These are phyloP conservation scores for Xylaria hypoxylon DNA, from an alignment of 2,329 filamentous ascomycete genomes.

Conservation along the genomic window DNA sequence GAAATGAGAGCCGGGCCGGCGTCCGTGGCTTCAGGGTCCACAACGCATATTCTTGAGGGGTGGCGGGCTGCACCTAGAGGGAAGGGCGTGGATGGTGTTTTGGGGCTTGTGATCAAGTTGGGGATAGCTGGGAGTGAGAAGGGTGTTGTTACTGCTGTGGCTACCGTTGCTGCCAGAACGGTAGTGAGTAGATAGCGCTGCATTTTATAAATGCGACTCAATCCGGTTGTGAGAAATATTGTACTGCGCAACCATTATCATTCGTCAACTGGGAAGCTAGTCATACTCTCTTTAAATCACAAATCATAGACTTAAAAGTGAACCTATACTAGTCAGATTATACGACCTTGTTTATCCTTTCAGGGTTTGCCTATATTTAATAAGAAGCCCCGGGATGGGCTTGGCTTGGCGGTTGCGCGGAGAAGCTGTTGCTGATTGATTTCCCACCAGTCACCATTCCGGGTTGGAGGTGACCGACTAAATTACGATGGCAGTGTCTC, in stretches of 20 bases:
- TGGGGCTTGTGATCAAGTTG: slow-evolving; percentile 13
- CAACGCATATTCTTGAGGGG: slow-evolving; percentile 30
- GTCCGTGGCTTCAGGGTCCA: slow-evolving; percentile 26
- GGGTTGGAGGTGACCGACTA: not conserved
- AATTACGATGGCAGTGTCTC: not conserved
- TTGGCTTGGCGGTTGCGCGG: slow-evolving; percentile 31
- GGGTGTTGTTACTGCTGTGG: not conserved
- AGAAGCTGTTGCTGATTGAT: slow-evolving; percentile 27
- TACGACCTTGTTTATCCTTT: not conserved
- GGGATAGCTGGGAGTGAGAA: slow-evolving; percentile 27
- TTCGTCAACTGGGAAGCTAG: not conserved
- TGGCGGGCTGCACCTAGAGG: slow-evolving; percentile 25
- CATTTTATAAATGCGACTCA: slow-evolving; percentile 8
- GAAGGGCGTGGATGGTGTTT: slow-evolving; percentile 24
- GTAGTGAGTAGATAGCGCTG: not conserved
- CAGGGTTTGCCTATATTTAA: too few species aligned
- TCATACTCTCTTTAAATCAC: not conserved
- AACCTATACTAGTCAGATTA: not conserved
- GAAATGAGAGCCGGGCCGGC: slow-evolving; percentile 34
- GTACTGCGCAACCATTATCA: not conserved
- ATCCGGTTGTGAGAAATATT: not conserved
- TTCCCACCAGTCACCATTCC: slow-evolving; percentile 35
- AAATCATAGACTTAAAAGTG: not conserved
- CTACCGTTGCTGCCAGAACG: not conserved
- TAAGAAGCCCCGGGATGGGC: too few species aligned